A percentile compares a stretch with the other conserved stretches of the same genome.
Evolutionary conservation across 495 filamentous ascomycete genomes (phyloP).

Genomic region (Cetradonia linearis): DNA sequence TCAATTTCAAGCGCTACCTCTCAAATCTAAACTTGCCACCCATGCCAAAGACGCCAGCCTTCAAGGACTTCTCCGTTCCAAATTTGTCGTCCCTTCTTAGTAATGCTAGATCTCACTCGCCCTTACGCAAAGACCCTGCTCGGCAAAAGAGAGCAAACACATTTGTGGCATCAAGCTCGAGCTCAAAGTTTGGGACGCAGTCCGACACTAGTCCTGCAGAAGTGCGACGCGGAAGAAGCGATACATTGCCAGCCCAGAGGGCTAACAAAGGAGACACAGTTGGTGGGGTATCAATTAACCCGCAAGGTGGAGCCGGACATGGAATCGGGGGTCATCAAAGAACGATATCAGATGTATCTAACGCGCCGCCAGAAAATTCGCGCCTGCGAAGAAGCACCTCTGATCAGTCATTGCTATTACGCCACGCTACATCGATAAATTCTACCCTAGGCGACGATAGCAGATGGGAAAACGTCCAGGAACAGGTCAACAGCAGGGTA

Average conservation of each 20-base stretch:
- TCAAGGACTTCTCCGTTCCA: conserved; percentile 25
- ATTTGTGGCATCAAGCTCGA: conserved; percentile 12
- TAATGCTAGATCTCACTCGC: conserved; percentile 16
- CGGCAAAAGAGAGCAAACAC: conserved; percentile 20
- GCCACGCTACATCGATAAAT: conserved; percentile 52
- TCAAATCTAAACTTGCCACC: conserved; percentile 35
- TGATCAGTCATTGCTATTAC: conserved; percentile 60
- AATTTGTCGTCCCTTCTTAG: conserved; percentile 14
- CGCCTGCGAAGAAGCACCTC: conserved; percentile 55
- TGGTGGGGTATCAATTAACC: background rate
- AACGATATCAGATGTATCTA: conserved; percentile 26
- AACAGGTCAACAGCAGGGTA: conserved; percentile 73
- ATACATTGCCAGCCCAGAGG: background rate
- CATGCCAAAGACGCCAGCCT: conserved; percentile 38
- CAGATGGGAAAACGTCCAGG: conserved; percentile 68
- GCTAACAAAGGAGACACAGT: background rate
- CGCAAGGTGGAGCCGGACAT: conserved; percentile 22
- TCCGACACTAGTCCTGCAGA: background rate
- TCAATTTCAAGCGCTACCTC: conserved; percentile 25
- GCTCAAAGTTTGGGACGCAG: conserved; percentile 23
- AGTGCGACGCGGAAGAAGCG: background rate
- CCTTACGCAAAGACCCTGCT: conserved; percentile 5
- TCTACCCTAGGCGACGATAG: conserved; percentile 81
- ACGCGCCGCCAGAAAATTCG: conserved; percentile 25
- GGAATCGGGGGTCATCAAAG: conserved; percentile 29